A percentile compares a stretch with the other conserved stretches of the same genome.
phyloP scores from a whole-genome alignment of 2,329 filamentous ascomycete genomes.

The Fusarium keratoplasticum region DNA sequence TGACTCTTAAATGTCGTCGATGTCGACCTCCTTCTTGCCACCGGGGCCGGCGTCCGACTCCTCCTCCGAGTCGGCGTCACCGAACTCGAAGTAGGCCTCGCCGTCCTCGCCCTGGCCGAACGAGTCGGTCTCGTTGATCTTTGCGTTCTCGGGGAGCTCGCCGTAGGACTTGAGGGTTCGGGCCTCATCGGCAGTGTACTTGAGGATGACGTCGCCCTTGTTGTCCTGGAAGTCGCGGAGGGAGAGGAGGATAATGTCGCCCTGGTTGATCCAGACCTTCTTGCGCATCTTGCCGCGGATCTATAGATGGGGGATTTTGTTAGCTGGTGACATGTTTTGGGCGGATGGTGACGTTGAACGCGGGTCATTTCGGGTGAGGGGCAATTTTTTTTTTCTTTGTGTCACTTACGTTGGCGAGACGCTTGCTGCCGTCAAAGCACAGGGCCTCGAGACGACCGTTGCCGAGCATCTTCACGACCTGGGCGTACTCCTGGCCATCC shows the following conservation, averaged over 20 bases:
- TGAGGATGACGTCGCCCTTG: conserved; percentile 96
- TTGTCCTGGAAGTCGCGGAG: conserved; percentile 94
- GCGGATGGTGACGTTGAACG: not conserved
- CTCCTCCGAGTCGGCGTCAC: conserved; percentile 81
- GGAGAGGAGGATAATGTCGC: conserved; percentile 90
- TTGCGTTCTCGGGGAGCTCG: conserved; percentile 95
- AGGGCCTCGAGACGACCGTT: conserved; percentile 93
- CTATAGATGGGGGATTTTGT: conserved; percentile 38
- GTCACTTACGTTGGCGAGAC: conserved; percentile 54
- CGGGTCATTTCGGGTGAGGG: conserved; percentile 1
- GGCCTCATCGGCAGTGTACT: conserved; percentile 96
- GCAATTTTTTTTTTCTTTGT: not conserved
- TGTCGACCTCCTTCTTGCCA: conserved; percentile 84
- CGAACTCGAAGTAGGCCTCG: conserved; percentile 98
- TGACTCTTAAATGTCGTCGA: conserved; percentile 86
- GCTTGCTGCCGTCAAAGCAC: conserved; percentile 86
- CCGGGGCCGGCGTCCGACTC: conserved; percentile 66
- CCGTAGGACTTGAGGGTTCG: conserved; percentile 96
- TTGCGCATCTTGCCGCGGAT: conserved; percentile 94
- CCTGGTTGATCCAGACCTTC: conserved; percentile 99
- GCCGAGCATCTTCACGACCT: conserved; percentile 87
- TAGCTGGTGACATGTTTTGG: not conserved
- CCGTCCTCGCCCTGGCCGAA: conserved; percentile 92
- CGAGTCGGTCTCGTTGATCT: conserved; percentile 99
- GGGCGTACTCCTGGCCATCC: conserved; percentile 80